Conservation (phyloP, 208 protist species). For the Acanthamoeba royreba region DNA sequence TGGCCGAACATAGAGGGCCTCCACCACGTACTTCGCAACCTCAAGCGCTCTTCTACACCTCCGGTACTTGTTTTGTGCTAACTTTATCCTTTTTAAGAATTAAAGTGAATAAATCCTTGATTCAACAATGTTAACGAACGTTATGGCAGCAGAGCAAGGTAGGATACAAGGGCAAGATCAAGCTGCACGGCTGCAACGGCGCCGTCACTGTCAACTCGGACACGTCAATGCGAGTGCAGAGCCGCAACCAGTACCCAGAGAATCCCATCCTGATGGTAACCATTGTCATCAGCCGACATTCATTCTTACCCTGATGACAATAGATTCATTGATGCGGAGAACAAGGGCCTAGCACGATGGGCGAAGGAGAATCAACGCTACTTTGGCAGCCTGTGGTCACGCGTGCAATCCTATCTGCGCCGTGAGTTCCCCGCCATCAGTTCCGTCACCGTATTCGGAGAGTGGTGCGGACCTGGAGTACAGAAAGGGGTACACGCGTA, state of each 20-base stretch:
- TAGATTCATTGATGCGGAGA: slow-evolving; percentile 8
- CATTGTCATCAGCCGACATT: background rate
- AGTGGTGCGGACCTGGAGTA: slow-evolving; percentile 28
- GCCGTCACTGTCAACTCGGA: background rate
- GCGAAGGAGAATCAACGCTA: background rate
- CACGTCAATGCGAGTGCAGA: background rate
- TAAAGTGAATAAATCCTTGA: background rate
- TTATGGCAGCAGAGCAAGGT: background rate
- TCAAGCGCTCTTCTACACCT: background rate
- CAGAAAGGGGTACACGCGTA: slow-evolving; percentile 34
- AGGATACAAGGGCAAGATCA: background rate
- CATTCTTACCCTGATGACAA: background rate
- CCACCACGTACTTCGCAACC: background rate
- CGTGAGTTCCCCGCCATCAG: background rate
- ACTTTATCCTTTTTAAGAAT: background rate
- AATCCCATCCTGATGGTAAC: background rate
- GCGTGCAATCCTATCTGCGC: background rate
- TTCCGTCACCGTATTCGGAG: background rate
- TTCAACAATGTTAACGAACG: too few relatives aligned
- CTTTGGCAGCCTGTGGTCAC: background rate
- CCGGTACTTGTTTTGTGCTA: background rate
- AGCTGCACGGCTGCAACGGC: background rate
- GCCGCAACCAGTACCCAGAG: background rate
- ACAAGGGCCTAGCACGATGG: slow-evolving; percentile 10
- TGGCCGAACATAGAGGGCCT: background rate